Evolutionary conservation across 768 basidiomycete genomes (phyloP).

Genomic region (Tephrocybe sp.): DNA sequence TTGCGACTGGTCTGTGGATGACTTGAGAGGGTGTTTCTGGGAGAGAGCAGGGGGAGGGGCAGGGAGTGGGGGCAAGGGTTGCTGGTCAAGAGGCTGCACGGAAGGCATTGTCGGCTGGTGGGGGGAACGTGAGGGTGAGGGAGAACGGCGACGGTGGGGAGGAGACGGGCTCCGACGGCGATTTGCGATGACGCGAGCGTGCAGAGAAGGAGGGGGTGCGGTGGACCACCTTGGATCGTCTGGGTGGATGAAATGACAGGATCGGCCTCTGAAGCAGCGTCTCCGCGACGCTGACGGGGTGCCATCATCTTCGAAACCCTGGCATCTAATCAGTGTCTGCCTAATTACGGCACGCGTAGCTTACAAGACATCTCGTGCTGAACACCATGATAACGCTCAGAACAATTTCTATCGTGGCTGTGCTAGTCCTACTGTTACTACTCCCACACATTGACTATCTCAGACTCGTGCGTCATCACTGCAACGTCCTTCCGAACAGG

Average conservation of each 20-base stretch:
- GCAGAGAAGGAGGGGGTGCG: slow-evolving; percentile 6
- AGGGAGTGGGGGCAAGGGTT: slow-evolving; percentile 5
- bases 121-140: background rate
- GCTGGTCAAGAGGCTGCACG: too few relatives aligned
- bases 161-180: background rate
- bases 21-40: slow-evolving; percentile 10
- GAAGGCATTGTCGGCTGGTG: too few relatives aligned
- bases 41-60: slow-evolving; percentile 13
- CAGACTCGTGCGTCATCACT: slow-evolving; percentile 84
- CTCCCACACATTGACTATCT: slow-evolving; percentile 66
- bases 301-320: slow-evolving; percentile 23
- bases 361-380: slow-evolving; percentile 18
- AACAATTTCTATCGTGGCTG: slow-evolving; percentile 10
- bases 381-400: background rate
- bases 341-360: too few relatives aligned
- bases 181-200: background rate
- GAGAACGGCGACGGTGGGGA: background rate
- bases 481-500: slow-evolving; percentile 75
- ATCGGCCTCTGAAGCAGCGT: slow-evolving; percentile 14
- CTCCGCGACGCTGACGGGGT: background rate
- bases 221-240: slow-evolving; percentile 24
- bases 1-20: too few relatives aligned
- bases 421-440: slow-evolving; percentile 6
- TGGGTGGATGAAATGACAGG: slow-evolving; percentile 29
- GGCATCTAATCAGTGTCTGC: background rate